Conservation (phyloP, 2,329 filamentous ascomycete species). For the Colletotrichum shisoi region DNA sequence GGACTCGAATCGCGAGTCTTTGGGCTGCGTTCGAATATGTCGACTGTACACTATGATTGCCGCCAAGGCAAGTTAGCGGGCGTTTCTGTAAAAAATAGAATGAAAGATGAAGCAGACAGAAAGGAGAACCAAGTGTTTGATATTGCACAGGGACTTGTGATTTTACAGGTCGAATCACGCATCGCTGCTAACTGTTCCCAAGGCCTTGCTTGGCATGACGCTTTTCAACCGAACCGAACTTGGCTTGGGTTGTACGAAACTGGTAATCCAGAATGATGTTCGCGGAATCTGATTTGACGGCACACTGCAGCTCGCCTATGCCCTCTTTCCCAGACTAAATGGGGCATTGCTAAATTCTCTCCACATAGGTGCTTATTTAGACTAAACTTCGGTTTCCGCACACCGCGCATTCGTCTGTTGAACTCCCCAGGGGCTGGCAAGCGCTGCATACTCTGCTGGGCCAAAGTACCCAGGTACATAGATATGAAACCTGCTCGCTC, state of each 20-base stretch:
- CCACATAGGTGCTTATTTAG: background rate
- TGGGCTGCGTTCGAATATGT: background rate
- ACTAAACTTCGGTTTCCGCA: background rate
- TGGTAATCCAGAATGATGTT: background rate
- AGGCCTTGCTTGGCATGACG: background rate
- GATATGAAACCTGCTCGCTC: too few relatives aligned
- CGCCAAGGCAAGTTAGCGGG: background rate
- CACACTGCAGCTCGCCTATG: background rate
- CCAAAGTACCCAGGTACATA: background rate
- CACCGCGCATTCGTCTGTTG: background rate
- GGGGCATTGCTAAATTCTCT: constrained; percentile 1
- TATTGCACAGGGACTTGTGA: background rate
- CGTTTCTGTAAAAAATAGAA: background rate
- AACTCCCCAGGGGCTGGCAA: background rate
- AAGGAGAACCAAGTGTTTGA: background rate
- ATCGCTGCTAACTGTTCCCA: too few relatives aligned
- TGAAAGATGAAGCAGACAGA: too few relatives aligned
- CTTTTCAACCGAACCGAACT: background rate
- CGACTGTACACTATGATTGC: constrained; percentile 2
- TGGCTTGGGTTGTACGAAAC: background rate
- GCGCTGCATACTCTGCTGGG: background rate
- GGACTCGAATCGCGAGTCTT: background rate
- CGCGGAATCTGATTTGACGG: background rate
- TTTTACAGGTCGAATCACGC: too few relatives aligned
- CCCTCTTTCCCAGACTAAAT: background rate